A percentile compares a stretch with the other conserved stretches of the same genome.
Conservation (phyloP, 208 protist species). For the Wallacemonas collosoma region DNA sequence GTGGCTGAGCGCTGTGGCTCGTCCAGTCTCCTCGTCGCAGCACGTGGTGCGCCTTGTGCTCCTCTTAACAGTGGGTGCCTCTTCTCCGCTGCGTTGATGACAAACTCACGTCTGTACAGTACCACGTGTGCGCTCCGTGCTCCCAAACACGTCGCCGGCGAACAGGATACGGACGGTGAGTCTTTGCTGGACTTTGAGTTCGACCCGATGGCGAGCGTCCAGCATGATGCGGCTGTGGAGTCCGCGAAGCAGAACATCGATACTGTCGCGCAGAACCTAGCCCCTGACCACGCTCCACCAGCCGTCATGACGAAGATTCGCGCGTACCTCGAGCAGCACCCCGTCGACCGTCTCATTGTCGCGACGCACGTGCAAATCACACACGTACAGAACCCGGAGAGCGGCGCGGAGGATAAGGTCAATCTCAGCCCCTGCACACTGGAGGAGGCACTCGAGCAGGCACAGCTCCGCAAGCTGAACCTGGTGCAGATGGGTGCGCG, state of each 20-base stretch:
- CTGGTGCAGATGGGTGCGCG: slow-evolving; percentile 84
- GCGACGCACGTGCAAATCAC: slow-evolving; percentile 74
- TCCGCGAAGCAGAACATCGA: slow-evolving; percentile 64
- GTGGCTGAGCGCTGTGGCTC: too few species aligned
- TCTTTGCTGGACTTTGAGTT: slow-evolving; percentile 59
- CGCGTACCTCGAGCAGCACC: slow-evolving; percentile 71
- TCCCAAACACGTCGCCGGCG: background rate
- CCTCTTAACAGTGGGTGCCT: background rate
- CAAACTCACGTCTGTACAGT: background rate
- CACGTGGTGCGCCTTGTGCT: background rate
- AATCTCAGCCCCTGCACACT: slow-evolving; percentile 68
- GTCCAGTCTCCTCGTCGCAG: too few species aligned
- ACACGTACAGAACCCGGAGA: slow-evolving; percentile 77
- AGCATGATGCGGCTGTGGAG: slow-evolving; percentile 73
- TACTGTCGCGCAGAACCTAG: slow-evolving; percentile 50
- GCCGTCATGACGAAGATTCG: slow-evolving; percentile 55
- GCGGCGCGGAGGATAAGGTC: slow-evolving; percentile 60
- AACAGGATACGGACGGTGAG: background rate
- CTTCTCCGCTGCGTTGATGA: background rate
- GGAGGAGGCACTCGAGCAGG: slow-evolving; percentile 72
- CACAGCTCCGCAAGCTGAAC: slow-evolving; percentile 60
- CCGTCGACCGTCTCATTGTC: slow-evolving; percentile 77
- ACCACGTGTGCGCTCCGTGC: background rate
- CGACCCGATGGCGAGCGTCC: slow-evolving; percentile 78
- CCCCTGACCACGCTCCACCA: slow-evolving; percentile 51